Base-by-base conservation (phyloP, 2,329 filamentous ascomycete species). In the Coniochaeta sp. region DNA sequence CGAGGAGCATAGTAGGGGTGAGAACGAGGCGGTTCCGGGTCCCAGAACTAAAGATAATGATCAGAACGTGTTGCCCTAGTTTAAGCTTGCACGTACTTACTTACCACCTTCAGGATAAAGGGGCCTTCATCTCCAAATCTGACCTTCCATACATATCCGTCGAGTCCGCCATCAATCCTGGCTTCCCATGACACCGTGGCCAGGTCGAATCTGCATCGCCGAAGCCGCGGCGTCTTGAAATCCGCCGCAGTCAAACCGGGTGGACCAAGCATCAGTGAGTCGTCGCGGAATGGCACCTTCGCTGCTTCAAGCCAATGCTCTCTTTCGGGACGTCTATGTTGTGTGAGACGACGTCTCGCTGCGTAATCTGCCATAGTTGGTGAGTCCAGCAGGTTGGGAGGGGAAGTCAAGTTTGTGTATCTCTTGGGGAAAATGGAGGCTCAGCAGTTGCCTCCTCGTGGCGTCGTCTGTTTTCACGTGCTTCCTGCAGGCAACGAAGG, bases 1-100 rank as follows among this genome's bases (percentile, higher is more conserved):
- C 47, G 58, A 4, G 26, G 34, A 17, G 58, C 58, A 16, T 19
- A 56, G n/a, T 59, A 56, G 7, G 24, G 30, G 1, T 19, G 4
- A 3, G 2, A 4, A 12, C 1, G 12, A 4, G 58, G 58, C n/a
- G 24, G 8, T 4, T 55, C 24, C 1, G 34, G 26, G n/a, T 32
- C 47, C 58, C 58, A 59, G 34, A 56, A 59, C 58, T 59, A 14
- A 19, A 7, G 19, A 19, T 12, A 30, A 55, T 7, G 12, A 55
- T 30, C 16, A 30, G 26, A 55, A 7, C 22, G 30, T 3, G 24
- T 10, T 10, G 24, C 14, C n/a, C 3, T 38, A 14, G 14, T 38
- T 6, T 9, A 12, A 16, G 34, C 34, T 16, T 16, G 6, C 12
- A 26, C 2, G 24, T 2, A 34, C 26, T 10, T 4, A 30, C 44